Evolutionary conservation across 805 yeast species (phyloP), one percentile per base, ranked within the genome.

Genomic region (Saccharomycopsis malanga): DNA sequence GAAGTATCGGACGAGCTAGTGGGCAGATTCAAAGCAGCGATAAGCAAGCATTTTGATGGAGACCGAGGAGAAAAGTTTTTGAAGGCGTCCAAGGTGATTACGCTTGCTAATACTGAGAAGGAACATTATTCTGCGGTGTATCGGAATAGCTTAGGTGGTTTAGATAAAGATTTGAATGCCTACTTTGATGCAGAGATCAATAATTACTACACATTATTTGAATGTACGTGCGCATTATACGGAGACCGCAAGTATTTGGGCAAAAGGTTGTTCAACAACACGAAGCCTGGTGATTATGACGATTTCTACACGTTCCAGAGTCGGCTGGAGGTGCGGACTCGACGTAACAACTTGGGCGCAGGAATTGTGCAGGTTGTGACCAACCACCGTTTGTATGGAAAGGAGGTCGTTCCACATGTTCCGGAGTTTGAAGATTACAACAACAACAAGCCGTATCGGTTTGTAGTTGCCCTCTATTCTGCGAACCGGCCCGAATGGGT

Each of bases 401-500:
- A 46, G 43, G 48, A 57, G 44, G 46, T 46, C 21, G 49, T n/a
- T 42, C 39, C 10, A 39, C 61, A 51, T 46, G 62, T 46, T 61
- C 69, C 59, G 17, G 52, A 53, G 58, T 51, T 51, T 41, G 52
- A 48, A 5, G n/a, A 61, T 50, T 62, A 64, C 44, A 55, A 57
- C 29, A 52, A 55, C 40, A 72, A 70, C 45, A 45, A 49, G 25
- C 43, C 43, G 0, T 59, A 62, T 22, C 61, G 66, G 34, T 81
- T 79, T 55, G 65, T 79, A 34, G 71, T 81, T 39, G 67, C 83
- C 1, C 56, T 82, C 17, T 74, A 76, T 59, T 72, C 83, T 21
- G 67, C 71, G 17, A 82, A 82, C 59, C 67, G 78, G 42, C 68
- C 74, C 6, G 86, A 83, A 62, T 84, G 93, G 93, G 69, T 72